Percentiles rank a stretch among this genome's conserved stretches.
phyloP scores from a whole-genome alignment of 23 red algal genomes.

The Gracilariopsis chorda region DNA sequence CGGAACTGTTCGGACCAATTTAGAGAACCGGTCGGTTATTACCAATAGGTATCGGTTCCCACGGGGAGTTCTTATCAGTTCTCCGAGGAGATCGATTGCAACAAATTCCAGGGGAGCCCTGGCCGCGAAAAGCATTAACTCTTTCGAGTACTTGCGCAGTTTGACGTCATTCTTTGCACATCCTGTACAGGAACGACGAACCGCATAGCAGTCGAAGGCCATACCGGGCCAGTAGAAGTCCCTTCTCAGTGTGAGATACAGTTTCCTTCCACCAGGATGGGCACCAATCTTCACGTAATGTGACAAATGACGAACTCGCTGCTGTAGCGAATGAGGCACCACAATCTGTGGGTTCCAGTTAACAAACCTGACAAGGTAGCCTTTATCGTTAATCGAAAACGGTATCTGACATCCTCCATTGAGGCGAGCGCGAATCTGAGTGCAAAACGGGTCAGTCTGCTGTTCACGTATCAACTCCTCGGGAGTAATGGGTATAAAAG shows the following conservation, averaged over 20 bases:
- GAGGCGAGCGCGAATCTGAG: no score
- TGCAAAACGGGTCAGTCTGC: no score
- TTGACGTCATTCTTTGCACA: neutral
- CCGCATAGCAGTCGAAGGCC: neutral
- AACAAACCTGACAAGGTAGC: no score
- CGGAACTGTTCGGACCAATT: constrained; percentile 25
- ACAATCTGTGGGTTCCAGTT: constrained; percentile 22
- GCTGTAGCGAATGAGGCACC: neutral
- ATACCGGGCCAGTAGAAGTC: no score
- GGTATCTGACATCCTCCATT: no score
- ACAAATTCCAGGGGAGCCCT: no score
- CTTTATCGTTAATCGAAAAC: no score
- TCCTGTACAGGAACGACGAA: neutral
- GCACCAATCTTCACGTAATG: constrained; percentile 4
- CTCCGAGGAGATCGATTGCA: no score
- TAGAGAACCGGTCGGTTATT: neutral
- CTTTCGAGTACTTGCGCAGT: neutral
- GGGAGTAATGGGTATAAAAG: no score
- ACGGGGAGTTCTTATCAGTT: no score
- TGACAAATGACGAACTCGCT: neutral
- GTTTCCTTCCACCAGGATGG: neutral
- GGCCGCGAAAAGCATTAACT: neutral
- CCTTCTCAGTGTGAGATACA: neutral
- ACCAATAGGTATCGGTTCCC: no score
- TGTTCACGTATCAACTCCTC: no score